phyloP scores from a whole-genome alignment of 202 grass and related monocot genomes.

The Zoysia matrella region DNA sequence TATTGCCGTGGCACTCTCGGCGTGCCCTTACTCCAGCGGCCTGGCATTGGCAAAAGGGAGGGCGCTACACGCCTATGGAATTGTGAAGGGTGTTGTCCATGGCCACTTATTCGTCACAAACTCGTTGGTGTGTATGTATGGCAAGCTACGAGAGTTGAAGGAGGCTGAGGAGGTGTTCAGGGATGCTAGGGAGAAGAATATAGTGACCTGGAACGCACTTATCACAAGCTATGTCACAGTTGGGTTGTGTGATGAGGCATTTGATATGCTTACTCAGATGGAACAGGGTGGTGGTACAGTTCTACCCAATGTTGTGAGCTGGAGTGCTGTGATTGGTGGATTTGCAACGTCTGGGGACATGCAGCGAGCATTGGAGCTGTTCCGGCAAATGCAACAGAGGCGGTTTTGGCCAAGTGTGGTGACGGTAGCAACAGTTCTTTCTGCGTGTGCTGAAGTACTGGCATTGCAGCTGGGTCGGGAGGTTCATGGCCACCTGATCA shows the following conservation, averaged over 20 bases:
- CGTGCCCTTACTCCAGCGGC: conserved; percentile 42
- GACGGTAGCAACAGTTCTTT: conserved; percentile 54
- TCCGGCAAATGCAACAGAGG: conserved; percentile 48
- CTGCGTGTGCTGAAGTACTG: conserved; percentile 48
- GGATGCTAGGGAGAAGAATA: conserved; percentile 25
- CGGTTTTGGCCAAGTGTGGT: conserved; percentile 48
- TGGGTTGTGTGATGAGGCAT: conserved; percentile 44
- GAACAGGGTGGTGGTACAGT: conserved; percentile 8
- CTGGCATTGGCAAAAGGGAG: conserved; percentile 51
- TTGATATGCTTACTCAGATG: conserved; percentile 53
- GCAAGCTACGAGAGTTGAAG: conserved; percentile 53
- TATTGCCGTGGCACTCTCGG: conserved; percentile 53
- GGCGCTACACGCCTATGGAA: conserved; percentile 47
- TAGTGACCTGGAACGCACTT: conserved; percentile 64
- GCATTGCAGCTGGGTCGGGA: conserved; percentile 55
- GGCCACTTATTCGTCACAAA: conserved; percentile 58
- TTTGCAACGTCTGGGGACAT: conserved; percentile 38
- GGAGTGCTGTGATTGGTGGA: conserved; percentile 66
- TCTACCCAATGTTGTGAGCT: conserved; percentile 62
- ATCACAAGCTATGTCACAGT: conserved; percentile 52
- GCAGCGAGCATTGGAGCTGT: conserved; percentile 54
- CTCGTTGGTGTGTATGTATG: conserved; percentile 73
- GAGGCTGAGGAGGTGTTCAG: conserved; percentile 44
- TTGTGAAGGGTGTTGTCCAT: conserved; percentile 43
- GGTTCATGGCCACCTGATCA: conserved; percentile 53